phyloP scores from a whole-genome alignment of 2,329 filamentous ascomycete genomes.

The Ophiostoma himal-ulmi region DNA sequence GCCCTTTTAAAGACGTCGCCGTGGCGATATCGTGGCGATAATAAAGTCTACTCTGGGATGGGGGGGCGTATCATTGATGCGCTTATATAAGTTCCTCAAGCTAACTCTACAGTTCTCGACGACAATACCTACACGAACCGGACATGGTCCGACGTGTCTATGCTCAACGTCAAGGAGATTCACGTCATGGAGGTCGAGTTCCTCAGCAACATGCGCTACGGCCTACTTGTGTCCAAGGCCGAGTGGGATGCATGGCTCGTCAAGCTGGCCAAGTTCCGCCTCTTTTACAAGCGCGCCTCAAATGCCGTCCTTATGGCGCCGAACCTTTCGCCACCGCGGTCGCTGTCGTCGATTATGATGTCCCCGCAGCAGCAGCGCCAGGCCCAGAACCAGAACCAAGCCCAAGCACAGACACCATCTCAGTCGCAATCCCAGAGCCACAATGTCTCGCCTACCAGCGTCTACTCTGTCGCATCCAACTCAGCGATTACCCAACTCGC shows the following conservation, averaged over 20 bases:
- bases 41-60: neutral
- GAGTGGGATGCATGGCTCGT: slow-evolving; percentile 86
- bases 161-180: slow-evolving; percentile 88
- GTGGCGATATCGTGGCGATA: no score
- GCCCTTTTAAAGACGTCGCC: no score
- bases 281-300: slow-evolving; percentile 69
- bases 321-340: slow-evolving; percentile 33
- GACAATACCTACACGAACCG: slow-evolving; percentile 99
- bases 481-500: neutral
- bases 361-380: slow-evolving; percentile 41
- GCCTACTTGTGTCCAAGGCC: slow-evolving; percentile 74
- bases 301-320: slow-evolving; percentile 31
- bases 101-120: slow-evolving; percentile 61
- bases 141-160: slow-evolving; percentile 97
- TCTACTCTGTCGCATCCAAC: neutral
- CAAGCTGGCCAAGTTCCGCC: slow-evolving; percentile 74
- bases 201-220: slow-evolving; percentile 95
- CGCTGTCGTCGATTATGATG: slow-evolving; percentile 41
- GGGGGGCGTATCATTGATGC: neutral
- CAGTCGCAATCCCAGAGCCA: neutral
- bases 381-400: slow-evolving; percentile 13
- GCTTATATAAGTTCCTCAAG: neutral
- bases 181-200: slow-evolving; percentile 99
- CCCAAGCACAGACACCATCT: slow-evolving; percentile 25
- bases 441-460: slow-evolving; percentile 2